Evolutionary conservation across 140 eudicot genomes (phyloP).

Genomic region (Cichorium intybus): DNA sequence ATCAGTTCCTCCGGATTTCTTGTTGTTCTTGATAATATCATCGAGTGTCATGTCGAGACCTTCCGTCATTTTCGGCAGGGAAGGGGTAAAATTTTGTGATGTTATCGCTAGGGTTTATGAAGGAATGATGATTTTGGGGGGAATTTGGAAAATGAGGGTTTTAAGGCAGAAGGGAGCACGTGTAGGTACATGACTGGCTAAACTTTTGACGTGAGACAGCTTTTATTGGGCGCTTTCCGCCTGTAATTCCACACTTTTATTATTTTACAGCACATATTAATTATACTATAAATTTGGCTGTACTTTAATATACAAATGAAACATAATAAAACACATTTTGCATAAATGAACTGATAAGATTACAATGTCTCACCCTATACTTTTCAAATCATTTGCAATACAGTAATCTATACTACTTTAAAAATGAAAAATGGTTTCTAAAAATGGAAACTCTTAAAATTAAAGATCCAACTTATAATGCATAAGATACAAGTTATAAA

Average conservation of each 20-base stretch:
- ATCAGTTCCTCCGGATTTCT: constrained; percentile 24
- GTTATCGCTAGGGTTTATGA: constrained; percentile 28
- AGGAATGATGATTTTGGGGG: constrained; percentile 19
- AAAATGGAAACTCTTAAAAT: too few relatives aligned
- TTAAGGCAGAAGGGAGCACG: not conserved
- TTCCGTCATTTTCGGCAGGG: constrained; percentile 40
- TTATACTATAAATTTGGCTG: too few relatives aligned
- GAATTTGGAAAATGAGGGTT: constrained; percentile 11
- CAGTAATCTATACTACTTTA: too few relatives aligned
- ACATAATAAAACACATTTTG: too few relatives aligned
- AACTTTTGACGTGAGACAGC: not conserved
- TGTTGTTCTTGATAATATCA: constrained; percentile 55
- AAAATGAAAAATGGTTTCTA: too few relatives aligned
- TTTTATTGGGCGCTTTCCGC: not conserved
- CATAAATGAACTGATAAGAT: too few relatives aligned
- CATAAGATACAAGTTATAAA: too few relatives aligned
- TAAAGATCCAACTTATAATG: too few relatives aligned
- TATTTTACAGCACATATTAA: too few relatives aligned
- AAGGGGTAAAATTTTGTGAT: not conserved
- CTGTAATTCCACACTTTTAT: not conserved
- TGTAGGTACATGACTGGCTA: not conserved
- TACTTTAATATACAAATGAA: too few relatives aligned
- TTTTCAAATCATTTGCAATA: too few relatives aligned
- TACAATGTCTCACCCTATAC: too few relatives aligned
- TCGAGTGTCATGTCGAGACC: constrained; percentile 66